Base-by-base conservation (phyloP, 148 eudicot species). In the Dysphania ambrosioides region DNA sequence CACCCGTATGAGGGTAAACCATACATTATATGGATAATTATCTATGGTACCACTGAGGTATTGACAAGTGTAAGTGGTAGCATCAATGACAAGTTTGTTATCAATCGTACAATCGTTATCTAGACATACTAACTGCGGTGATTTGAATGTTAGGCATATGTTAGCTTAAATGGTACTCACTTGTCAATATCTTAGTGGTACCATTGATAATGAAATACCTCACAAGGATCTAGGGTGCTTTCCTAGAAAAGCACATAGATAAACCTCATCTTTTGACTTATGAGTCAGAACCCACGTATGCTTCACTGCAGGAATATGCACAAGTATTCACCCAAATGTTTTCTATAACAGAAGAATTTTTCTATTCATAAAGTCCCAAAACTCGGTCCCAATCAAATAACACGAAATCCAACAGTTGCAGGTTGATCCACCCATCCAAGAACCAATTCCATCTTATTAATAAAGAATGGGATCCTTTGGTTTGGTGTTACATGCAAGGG, bases 281-380 rank as follows among this genome's bases (percentile, higher is more conserved):
- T 94, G 86, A 69, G 91, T 74, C 66, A 92, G 75, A 34, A 80
- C 88, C 97, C 97, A 95, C 72, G 87, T 92, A 75, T 95, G 91
- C 77, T 95, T 95, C 86, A 96, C 82, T 96, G 97, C 87, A 92
- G 82, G 84, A 95, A 90, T 96, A 95, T 87, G 86, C 92, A 92
- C 97, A 90, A 89, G 69, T 92, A 96, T 70, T 96, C 99, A 82
- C 92, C 99, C 41, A 90, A 64, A 68, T 90, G 94, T 53, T 81
- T 87, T 73, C 90, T 85, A 2, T 85, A 85, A 60, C 97, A 92
- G 68, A 92, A 96, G 86, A 96, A 92, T 58, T 83, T 85, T 61
- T 96, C 99, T 24, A 96, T 84, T 97, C 97, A 92, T 75, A 96
- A 66, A 97, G 99, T 79, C 99, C 89, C 26, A 96, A 79, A 61